phyloP scores from a whole-genome alignment of 352 stramenopile species.

The Pythium monospermum region DNA sequence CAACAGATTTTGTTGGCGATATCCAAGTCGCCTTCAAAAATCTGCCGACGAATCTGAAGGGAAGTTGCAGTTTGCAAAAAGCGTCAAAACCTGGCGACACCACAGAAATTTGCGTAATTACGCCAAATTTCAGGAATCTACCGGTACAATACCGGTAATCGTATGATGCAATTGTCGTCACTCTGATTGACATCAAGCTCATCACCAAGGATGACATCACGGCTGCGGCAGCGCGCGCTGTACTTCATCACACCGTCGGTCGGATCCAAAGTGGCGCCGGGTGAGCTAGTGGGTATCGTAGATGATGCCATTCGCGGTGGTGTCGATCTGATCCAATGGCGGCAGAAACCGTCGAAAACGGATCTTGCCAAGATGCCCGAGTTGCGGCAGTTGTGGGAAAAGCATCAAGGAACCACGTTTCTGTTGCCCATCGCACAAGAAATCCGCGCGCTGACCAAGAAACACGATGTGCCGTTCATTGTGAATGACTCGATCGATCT shows the following conservation, averaged over 20 bases:
- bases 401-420: constrained; percentile 20
- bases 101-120: background rate
- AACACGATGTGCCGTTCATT: constrained; percentile 40
- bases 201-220: too few species aligned
- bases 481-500: constrained; percentile 53
- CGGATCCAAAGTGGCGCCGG: constrained; percentile 18
- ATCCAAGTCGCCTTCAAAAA: too few species aligned
- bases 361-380: constrained; percentile 24
- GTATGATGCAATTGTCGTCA: too few species aligned
- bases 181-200: too few species aligned
- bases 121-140: background rate
- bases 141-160: too few species aligned
- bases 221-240: constrained; percentile 24
- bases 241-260: constrained; percentile 66
- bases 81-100: background rate
- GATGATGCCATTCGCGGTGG: constrained; percentile 41
- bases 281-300: constrained; percentile 30
- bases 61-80: background rate
- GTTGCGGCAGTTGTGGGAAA: constrained; percentile 24
- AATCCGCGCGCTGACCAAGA: constrained; percentile 31
- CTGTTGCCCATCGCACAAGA: constrained; percentile 30
- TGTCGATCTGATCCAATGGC: constrained; percentile 43
- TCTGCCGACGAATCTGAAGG: background rate
- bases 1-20: too few species aligned
- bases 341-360: constrained; percentile 38